Evolutionary conservation across 2,329 filamentous ascomycete genomes (phyloP).

Genomic region (Aspergillus thermomutatus): DNA sequence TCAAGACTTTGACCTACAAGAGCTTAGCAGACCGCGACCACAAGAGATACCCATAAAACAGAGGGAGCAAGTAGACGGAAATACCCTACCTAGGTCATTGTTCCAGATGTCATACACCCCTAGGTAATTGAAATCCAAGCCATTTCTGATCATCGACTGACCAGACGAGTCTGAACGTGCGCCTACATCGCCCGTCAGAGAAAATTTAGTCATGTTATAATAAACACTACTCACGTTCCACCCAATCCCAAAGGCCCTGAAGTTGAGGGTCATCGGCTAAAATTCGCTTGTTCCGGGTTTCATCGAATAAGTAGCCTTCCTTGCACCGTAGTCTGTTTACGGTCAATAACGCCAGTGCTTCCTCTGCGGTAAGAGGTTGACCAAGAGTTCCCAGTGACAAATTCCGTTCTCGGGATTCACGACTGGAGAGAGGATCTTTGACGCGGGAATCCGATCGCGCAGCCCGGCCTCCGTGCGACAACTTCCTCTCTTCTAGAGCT

Average conservation of each 20-base stretch:
- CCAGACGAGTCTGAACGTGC: conserved; percentile 40
- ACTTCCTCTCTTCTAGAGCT: conserved; percentile 7
- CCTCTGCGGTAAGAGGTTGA: conserved; percentile 30
- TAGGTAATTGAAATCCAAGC: conserved; percentile 59
- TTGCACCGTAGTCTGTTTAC: conserved; percentile 49
- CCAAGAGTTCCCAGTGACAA: conserved; percentile 28
- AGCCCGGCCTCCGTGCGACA: background rate
- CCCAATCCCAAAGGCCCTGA: conserved; percentile 57
- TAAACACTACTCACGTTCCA: conserved; percentile 44
- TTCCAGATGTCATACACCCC: conserved; percentile 59
- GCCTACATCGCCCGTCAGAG: conserved; percentile 24
- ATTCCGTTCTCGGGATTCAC: conserved; percentile 36
- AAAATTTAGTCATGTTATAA: background rate
- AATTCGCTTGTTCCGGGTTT: conserved; percentile 53
- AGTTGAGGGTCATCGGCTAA: conserved; percentile 55
- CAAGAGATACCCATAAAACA: too few relatives aligned
- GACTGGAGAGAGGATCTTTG: conserved; percentile 32
- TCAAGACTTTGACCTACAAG: conserved; percentile 31
- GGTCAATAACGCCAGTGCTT: conserved; percentile 40
- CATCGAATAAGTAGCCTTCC: conserved; percentile 54
- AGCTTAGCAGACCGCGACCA: conserved; percentile 9
- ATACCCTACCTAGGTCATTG: conserved; percentile 48
- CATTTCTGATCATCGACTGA: conserved; percentile 54
- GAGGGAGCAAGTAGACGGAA: background rate
- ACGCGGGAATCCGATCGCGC: conserved; percentile 1